Evolutionary conservation across 2,329 filamentous ascomycete species (phyloP), one percentile per base, ranked within the genome.

Genomic region (Mariannaea sp.): DNA sequence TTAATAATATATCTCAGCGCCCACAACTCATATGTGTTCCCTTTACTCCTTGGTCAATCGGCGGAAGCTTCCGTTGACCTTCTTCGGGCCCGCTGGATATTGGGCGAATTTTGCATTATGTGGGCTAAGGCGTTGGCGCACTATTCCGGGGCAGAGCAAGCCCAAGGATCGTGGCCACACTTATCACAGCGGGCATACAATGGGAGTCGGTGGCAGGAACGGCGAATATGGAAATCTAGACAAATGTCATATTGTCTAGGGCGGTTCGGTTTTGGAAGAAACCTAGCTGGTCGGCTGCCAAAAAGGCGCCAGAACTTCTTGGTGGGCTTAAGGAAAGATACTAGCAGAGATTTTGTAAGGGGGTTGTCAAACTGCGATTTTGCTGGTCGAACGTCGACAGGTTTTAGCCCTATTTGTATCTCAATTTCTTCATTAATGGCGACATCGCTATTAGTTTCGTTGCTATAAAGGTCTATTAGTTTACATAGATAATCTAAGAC

Each of bases 301-400:
- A 55, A 50, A 12, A 55, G 42, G 27, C 36, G 32, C 57, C 49
- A 56, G 22, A 33, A 46, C 49, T 32, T 49, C 38, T 59, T 59
- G 16, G 30, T 51, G 12, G 54, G 42, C 36, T 55, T 45, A 14
- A 50, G 30, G 29, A 57, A 60, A 29, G 43, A 56, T 5, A 58
- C 26, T 26, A 60, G 45, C 32, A 60, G 39, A 10, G 55, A 53
- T 43, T 52, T 53, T 10, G 55, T 54, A 14, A 45, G 38, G 43
- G 41, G 48, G 33, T 56, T 45, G 14, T 56, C 41, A 8, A 41
- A 42, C 22, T 49, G 22, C 24, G 46, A 40, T 24, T 16, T 7
- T 13, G n/a, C 12, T 22, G 38, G 36, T 20, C 30, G 38, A 32
- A 53, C n/a, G 17, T 14, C 16, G 27, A 43, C 38, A 22, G 43